These are phyloP conservation scores for Garcia nutans DNA, from an alignment of 345 rosid species.

Conservation along the genomic window DNA sequence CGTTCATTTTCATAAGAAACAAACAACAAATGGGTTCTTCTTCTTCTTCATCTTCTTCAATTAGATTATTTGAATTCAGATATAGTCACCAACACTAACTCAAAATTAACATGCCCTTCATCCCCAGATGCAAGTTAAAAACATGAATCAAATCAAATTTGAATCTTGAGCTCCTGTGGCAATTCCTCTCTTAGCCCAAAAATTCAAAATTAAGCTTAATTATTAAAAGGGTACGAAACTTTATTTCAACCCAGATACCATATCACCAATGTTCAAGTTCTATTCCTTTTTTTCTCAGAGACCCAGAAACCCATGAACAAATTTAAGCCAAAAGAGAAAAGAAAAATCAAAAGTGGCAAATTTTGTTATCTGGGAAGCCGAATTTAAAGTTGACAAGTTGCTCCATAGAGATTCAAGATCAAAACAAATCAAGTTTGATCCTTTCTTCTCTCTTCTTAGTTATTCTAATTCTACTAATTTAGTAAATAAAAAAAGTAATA, in stretches of 20 bases:
- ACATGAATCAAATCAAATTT: background rate
- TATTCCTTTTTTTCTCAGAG: background rate
- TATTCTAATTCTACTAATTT: background rate
- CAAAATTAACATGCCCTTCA: background rate
- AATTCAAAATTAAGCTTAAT: background rate
- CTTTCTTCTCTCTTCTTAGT: background rate
- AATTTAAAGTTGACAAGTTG: conserved; percentile 89
- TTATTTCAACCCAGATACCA: conserved; percentile 2
- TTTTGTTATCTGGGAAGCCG: conserved; percentile 82
- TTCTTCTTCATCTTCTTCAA: no score
- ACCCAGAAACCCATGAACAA: conserved; percentile 12
- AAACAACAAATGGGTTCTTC: no score
- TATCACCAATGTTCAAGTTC: conserved; percentile 4
- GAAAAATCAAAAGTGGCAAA: background rate
- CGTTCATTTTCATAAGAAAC: no score
- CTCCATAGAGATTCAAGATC: conserved; percentile 58
- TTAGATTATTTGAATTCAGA: background rate
- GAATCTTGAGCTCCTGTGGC: background rate
- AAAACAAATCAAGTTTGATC: conserved; percentile 4
- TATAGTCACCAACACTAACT: background rate
- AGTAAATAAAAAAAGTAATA: conserved; percentile 5
- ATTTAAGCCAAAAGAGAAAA: background rate
- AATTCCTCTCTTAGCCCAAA: background rate
- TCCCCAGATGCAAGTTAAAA: background rate
- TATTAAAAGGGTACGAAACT: background rate